Evolutionary conservation across 495 filamentous ascomycete species (phyloP), one percentile per base, ranked within the genome.

Genomic region (Aspergillus incahuasiensis): DNA sequence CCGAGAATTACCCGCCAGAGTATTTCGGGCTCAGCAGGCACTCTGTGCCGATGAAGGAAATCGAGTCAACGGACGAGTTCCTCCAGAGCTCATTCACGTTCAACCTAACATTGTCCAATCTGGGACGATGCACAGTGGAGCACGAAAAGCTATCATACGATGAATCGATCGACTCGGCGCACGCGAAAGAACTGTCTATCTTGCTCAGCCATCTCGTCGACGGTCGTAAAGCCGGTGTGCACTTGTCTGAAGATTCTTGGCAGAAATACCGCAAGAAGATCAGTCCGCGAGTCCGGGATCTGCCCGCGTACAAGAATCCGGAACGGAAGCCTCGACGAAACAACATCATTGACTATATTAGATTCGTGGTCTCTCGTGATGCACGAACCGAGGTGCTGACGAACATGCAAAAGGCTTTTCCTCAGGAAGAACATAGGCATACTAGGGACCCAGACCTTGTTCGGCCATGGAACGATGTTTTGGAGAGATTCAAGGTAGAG

Each of bases 131-230:
- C 61, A 95, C 90, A 0, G 78, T 80, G 3, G 86, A 84, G 65
- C 90, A 91, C 60, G 86, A 91, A 53, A 81, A 75, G 21, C 63
- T 88, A 1, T 82, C 82, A 38, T 96, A 96, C 21, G 71, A 78
- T 15, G 79, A 84, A 47, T 76, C 70, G 5, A 84, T 92, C 12
- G 63, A 77, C 40, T 76, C 83, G 28, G 52, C 68, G 0, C 58
- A 64, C 1, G 84, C 87, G 0, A 75, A 85, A 18, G 70, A 79
- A 15, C 66, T 95, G 3, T 85, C 85, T 42, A 79, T 78, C 21
- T 77, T 97, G 0, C 82, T 95, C 8, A 87, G 90, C 42, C 75
- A 86, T 34, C 71, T 97, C 5, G 89, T 96, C 5, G 92, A 97
- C 62, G 82, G 85, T 13, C 77, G 82, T 13, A 97, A 97, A 63